Base-by-base conservation (phyloP, 2,329 filamentous ascomycete species). In the Magnaporthales sp. region DNA sequence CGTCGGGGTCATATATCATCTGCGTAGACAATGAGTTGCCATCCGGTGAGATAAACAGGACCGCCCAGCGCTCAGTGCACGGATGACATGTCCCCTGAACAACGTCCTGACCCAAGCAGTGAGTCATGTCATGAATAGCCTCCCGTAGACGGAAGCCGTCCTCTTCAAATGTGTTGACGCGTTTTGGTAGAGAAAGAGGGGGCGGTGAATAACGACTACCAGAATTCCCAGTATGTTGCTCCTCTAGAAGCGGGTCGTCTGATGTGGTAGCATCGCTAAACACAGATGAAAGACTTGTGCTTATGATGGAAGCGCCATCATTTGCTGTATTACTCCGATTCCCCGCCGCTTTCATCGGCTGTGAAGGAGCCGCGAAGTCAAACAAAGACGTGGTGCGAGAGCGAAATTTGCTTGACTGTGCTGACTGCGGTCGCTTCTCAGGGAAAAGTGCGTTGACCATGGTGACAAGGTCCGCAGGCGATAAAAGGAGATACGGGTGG, bases 371-470 rank as follows among this genome's bases (percentile, higher is more conserved):
- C 77, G 80, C 93, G 77, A 83, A 91, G 74, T 82, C 93, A 73
- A 80, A 91, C 73, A 83, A 85, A 69, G 83, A 92, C 77, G 80
- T 92, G 63, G 82, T 90, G 73, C 81, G 91, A 72, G 83, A 93
- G 78, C 80, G 84, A 77, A 86, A 83, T 74, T 79, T 89, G 77
- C 80, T 86, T 69, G 80, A 89, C 51, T 86, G 83, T 67, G 80
- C 81, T 1, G 89, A 91, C 46, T 83, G 81, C 1, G 90, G 88
- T 56, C 89, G 82, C 66, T 84, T 83, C 72, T 92, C 89, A 0
- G 93, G 93, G 73, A 93, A 96, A 15, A 97, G 84, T 11, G 90
- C 89, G 75, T 95, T 92, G 69, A 96, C 86, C 72, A 96, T 79
- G 2, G 91, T 93, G 46, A 90, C 81, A 70, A 96, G 80, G 75